These are phyloP conservation scores for Kockovaella imperatae DNA, from an alignment of 768 basidiomycete genomes.

Conservation along the genomic window DNA sequence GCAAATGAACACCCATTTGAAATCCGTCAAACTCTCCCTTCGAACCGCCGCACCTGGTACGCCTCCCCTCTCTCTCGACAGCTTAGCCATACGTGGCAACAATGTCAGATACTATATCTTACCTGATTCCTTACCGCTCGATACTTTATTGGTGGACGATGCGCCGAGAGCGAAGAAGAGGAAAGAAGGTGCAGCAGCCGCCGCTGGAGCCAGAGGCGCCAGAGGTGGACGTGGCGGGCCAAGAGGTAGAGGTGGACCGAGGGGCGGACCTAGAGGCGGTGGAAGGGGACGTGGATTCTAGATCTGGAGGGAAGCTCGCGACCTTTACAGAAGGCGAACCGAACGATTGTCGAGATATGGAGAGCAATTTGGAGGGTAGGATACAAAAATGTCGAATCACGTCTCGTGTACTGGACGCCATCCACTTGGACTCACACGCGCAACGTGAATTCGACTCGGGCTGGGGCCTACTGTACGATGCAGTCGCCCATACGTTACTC, in stretches of 20 bases:
- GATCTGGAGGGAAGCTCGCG: neutral
- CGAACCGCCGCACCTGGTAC: slow-evolving; percentile 51
- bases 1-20: slow-evolving; percentile 98
- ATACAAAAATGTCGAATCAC: no score
- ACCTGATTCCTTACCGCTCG: slow-evolving; percentile 92
- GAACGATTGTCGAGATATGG: no score
- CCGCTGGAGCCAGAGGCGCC: slow-evolving; percentile 52
- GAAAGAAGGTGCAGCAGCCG: slow-evolving; percentile 66
- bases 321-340: no score
- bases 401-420: no score
- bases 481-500: no score
- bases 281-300: slow-evolving; percentile 14
- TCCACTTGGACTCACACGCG: no score
- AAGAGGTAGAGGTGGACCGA: slow-evolving; percentile 43
- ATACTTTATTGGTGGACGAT: slow-evolving; percentile 94
- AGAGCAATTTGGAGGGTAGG: no score
- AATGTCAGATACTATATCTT: slow-evolving; percentile 94
- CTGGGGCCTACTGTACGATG: no score
- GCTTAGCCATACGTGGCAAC: slow-evolving; percentile 90
- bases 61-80: slow-evolving; percentile 67
- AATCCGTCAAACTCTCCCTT: slow-evolving; percentile 93
- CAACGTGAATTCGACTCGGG: no score
- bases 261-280: slow-evolving; percentile 15
- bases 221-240: slow-evolving; percentile 47
- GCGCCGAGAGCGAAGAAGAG: slow-evolving; percentile 93